phyloP scores from a whole-genome alignment of 352 stramenopile species.

The Albugo laibachii region DNA sequence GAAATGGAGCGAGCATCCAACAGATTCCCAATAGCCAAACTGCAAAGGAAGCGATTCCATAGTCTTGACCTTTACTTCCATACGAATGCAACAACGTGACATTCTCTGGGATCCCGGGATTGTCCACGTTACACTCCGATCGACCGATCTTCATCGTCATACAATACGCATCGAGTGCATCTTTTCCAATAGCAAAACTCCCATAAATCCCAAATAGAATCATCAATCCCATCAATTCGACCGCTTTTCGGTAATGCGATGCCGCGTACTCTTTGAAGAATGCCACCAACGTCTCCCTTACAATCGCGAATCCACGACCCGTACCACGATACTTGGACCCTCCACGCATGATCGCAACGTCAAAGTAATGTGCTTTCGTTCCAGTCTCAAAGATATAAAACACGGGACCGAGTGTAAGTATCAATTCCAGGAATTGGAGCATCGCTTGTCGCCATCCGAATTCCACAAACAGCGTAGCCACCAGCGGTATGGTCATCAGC shows the following conservation, averaged over 20 bases:
- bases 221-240: constrained; percentile 72
- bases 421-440: constrained; percentile 57
- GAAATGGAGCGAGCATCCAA: constrained; percentile 65
- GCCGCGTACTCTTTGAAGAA: constrained; percentile 80
- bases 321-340: constrained; percentile 75
- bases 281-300: constrained; percentile 67
- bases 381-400: constrained; percentile 79
- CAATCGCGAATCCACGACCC: constrained; percentile 73
- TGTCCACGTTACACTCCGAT: constrained; percentile 20
- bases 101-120: constrained; percentile 35
- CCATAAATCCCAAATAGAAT: constrained; percentile 65
- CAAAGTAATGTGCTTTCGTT: constrained; percentile 76
- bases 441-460: constrained; percentile 53
- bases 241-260: constrained; percentile 75
- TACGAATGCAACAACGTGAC: constrained; percentile 45
- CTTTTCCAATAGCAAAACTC: constrained; percentile 46
- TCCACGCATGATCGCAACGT: constrained; percentile 63
- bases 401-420: constrained; percentile 58
- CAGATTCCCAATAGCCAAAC: constrained; percentile 62
- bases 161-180: constrained; percentile 25
- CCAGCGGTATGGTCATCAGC: constrained; percentile 58
- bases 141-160: constrained; percentile 6
- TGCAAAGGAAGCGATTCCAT: constrained; percentile 61
- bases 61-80: constrained; percentile 39
- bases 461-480: constrained; percentile 61